Base-by-base conservation (phyloP, 371 early-diverging fungal genomes). In the Syncephalastrum contaminatum region DNA sequence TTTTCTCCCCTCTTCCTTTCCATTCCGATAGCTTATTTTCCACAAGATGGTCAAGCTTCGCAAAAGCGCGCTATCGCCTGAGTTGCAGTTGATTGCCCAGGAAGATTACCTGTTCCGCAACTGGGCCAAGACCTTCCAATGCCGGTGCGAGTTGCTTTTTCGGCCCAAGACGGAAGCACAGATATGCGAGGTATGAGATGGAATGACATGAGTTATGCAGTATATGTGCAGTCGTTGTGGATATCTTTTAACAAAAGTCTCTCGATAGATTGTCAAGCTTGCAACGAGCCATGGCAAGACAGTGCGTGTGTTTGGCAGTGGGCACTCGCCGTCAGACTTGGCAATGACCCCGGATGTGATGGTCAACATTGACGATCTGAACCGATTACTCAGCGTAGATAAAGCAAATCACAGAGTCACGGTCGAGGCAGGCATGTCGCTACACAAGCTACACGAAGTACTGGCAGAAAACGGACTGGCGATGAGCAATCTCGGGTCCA, bases 311-410 rank as follows among this genome's bases (percentile, higher is more conserved):
- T 78, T 90, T 45, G 94, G 94, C 0, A 73, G 87, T 30, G 91
- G 91, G 0, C 90, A 91, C 63, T 92, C 92, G 16, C 92, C 92
- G 5, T 91, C 90, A 0, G 94, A 93, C 63, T 48, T 93, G 21
- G 89, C 88, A 2, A 90, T 88, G 63, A 82, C 88, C 6, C 64
- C 75, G 16, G 86, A 80, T 10, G 82, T 82, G 56, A 83, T 90
- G 83, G 72, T 91, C 59, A 85, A 81, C 54, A 79, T 89, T 67
- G 85, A 89, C 70, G 77, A 80, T 19, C 63, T 91, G 70, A 73
- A 85, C 67, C 53, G 73, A 4, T 56, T 89, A 4, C 60, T 90
- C 15, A 54, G 54, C 53, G 77, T 86, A 6, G 82, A 91, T 49
- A 60, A 45, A 41, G 62, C 67, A 14, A 58, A 60, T 6, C 57